Conservation (phyloP, 305 asterid genomes). For the Solanum hybrid region DNA sequence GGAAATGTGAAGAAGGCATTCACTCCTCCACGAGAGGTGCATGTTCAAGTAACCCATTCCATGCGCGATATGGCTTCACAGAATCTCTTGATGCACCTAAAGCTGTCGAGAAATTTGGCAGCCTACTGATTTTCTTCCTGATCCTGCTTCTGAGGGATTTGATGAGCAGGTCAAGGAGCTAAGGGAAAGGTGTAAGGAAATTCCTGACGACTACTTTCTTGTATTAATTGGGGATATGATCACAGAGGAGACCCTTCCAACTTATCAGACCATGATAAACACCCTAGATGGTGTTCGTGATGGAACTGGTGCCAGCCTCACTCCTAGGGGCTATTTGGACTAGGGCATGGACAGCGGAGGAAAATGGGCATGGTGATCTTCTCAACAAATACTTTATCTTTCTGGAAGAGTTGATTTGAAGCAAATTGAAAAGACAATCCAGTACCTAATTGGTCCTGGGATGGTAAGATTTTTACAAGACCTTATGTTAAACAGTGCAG, state of each 20-base stretch:
- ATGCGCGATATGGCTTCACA: conserved; percentile 57
- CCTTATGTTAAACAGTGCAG: not conserved
- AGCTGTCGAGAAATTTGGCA: conserved; percentile 73
- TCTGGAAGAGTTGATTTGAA: conserved; percentile 73
- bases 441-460: conserved; percentile 69
- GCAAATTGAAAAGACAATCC: conserved; percentile 63
- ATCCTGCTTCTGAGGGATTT: conserved; percentile 65
- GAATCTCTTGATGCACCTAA: conserved; percentile 45
- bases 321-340: conserved; percentile 82
- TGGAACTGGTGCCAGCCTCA: conserved; percentile 61
- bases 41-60: conserved; percentile 52
- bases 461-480: conserved; percentile 38
- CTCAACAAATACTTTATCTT: conserved; percentile 64
- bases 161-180: conserved; percentile 62
- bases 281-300: conserved; percentile 65
- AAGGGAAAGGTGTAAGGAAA: conserved; percentile 42
- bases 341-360: conserved; percentile 78
- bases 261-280: conserved; percentile 75
- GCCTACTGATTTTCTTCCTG: conserved; percentile 65
- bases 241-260: conserved; percentile 41
- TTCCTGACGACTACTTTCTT: conserved; percentile 63
- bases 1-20: conserved; percentile 41
- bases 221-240: conserved; percentile 63
- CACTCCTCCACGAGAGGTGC: conserved; percentile 49
- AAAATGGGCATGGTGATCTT: conserved; percentile 75